Percentiles rank a stretch among this genome's conserved stretches.
Conservation (phyloP, 306 rosid species). For the Betula pendula region DNA sequence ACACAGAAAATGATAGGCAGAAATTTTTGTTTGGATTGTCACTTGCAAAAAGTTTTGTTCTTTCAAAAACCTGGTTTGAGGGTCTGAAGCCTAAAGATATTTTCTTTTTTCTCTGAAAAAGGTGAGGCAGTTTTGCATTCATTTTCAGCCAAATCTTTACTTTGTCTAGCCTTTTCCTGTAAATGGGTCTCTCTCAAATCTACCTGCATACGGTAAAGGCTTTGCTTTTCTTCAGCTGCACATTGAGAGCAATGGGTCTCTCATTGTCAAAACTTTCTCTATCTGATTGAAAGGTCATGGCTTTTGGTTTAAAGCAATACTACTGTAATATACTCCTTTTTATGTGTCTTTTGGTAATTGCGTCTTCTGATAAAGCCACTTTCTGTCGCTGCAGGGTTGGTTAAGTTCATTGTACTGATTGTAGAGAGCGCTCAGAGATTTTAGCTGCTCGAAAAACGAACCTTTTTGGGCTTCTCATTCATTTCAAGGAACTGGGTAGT, state of each 20-base stretch:
- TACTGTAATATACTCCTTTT: conserved; percentile 8
- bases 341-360: conserved; percentile 2
- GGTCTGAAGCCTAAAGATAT: conserved; percentile 18
- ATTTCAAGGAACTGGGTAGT: conserved; percentile 39
- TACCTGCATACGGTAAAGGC: conserved; percentile 22
- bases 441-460: conserved; percentile 24
- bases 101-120: conserved; percentile 12
- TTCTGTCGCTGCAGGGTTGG: conserved; percentile 20
- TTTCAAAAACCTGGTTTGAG: not conserved
- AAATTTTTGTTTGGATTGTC: conserved; percentile 11
- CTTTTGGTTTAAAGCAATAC: conserved; percentile 15
- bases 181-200: conserved; percentile 16
- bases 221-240: conserved; percentile 13
- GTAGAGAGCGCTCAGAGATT: conserved; percentile 21
- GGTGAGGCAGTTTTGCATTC: conserved; percentile 42
- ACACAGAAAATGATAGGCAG: conserved; percentile 8
- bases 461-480: conserved; percentile 24
- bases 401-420: conserved; percentile 32
- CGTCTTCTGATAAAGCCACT: conserved; percentile 8
- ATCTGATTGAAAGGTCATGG: conserved; percentile 13
- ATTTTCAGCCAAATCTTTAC: conserved; percentile 29
- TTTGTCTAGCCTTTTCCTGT: conserved; percentile 2
- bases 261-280: not conserved
- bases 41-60: not conserved
- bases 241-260: conserved; percentile 3